Percentiles rank a stretch among this genome's conserved stretches.
These are phyloP conservation scores for Ganoderma lingzhi DNA, from an alignment of 1,284 basidiomycete species.

Conservation along the genomic window DNA sequence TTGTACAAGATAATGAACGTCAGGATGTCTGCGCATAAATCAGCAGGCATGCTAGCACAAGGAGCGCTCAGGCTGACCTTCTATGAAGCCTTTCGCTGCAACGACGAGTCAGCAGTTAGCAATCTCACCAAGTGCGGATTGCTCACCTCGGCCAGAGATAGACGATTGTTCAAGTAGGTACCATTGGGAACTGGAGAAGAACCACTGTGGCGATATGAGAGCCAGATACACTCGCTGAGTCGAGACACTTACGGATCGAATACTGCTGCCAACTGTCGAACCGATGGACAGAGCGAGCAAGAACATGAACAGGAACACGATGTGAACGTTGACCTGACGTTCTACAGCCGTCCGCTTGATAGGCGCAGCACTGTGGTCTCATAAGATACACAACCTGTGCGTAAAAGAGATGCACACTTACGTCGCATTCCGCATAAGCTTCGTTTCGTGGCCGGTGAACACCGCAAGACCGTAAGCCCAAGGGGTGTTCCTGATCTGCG, in stretches of 20 bases:
- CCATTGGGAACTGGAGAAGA: conserved; percentile 86
- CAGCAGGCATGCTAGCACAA: conserved; percentile 11
- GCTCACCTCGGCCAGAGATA: conserved; percentile 65
- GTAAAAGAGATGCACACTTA: conserved; percentile 48
- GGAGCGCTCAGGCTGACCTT: conserved; percentile 53
- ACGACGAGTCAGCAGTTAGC: conserved; percentile 9
- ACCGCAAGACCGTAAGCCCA: conserved; percentile 97
- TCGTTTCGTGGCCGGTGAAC: conserved; percentile 98
- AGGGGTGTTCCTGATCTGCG: conserved; percentile 95
- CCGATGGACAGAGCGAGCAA: conserved; percentile 90
- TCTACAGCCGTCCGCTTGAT: conserved; percentile 98
- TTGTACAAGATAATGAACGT: conserved; percentile 99
- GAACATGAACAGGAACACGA: conserved; percentile 94
- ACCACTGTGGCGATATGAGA: conserved; percentile 60
- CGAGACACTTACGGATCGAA: conserved; percentile 62
- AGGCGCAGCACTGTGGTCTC: conserved; percentile 77
- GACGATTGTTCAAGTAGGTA: conserved; percentile 74
- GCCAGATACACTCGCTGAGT: neutral
- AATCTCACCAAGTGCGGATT: neutral
- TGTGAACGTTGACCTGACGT: conserved; percentile 95
- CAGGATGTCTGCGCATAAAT: conserved; percentile 75
- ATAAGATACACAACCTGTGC: conserved; percentile 26
- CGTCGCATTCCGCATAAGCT: conserved; percentile 97
- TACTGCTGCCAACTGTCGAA: conserved; percentile 92
- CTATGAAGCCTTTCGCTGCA: conserved; percentile 80